Evolutionary conservation across 1,284 basidiomycete genomes (phyloP), one percentile per base, ranked within the genome.

Genomic region (Schizophyllum commune): DNA sequence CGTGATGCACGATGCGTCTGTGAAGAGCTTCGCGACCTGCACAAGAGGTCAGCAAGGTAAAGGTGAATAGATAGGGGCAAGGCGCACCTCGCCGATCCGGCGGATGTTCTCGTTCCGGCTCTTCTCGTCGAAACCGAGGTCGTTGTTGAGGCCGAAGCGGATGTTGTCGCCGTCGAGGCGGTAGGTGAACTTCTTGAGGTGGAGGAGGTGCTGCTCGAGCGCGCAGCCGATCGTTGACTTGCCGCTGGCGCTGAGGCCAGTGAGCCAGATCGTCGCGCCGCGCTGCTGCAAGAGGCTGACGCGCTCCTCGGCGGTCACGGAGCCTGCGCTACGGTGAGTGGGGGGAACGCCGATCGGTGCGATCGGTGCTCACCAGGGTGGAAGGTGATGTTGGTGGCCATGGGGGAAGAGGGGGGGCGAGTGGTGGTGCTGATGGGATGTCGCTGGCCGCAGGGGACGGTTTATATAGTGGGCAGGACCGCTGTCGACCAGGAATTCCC

Each of bases 181-280:
- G 77, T 97, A 99, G 53, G 89, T 79, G 68, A 93, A 94, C 69
- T 91, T 92, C 64, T 85, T 83, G 61, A 89, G 79, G 74, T 96
- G 92, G 60, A 99, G 81, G 15, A 99, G 84, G 72, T 96, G 92
- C 74, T 98, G 95, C 75, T 99, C 96, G 66, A 99, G 83, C 13
- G 97, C 97, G 66, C 93, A 95, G 1, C 94, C 97, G 69, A 99
- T 94, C 32, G 97, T 99, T 17, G 95, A 98, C 92, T 96, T 96
- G 61, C 94, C 94, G 69, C 87, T 89, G 27, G 92, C 94, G 68
- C 89, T 93, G 33, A 96, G 83, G 22, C 95, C 95, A n/a, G 96
- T 98, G 63, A 98, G 78, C 95, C 95, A 98, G 70, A 98, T 84
- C 0, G 95, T 98, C 5, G 89, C 83, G 22, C 95, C 95, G 67